phyloP scores from a whole-genome alignment of 495 filamentous ascomycete species.

The Neurospora sp. region DNA sequence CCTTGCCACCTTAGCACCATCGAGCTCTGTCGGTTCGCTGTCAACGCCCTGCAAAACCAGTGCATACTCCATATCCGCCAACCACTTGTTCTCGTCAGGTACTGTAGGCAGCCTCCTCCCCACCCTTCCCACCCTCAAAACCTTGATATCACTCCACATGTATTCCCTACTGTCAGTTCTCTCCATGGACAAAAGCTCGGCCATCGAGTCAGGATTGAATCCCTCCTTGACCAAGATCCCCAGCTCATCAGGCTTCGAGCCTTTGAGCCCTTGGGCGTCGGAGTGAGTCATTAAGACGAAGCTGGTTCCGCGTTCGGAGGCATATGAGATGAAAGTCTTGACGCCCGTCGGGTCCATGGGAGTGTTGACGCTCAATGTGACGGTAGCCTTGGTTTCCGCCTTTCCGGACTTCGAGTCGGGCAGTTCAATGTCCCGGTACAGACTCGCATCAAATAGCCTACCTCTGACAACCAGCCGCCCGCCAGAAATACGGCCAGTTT shows the following conservation, averaged over 20 bases:
- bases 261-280: not conserved
- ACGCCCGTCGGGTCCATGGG: not conserved
- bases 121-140: not conserved
- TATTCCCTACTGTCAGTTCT: not conserved
- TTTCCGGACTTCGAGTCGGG: not conserved
- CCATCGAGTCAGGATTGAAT: not conserved
- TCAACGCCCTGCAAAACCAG: not conserved
- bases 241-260: not conserved
- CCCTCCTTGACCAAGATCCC: not conserved
- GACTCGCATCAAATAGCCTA: not conserved
- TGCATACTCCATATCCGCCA: not conserved
- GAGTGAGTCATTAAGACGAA: not conserved
- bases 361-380: not conserved
- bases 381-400: not conserved
- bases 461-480: not conserved
- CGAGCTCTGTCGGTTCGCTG: not conserved
- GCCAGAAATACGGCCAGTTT: not conserved
- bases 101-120: not conserved
- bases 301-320: not conserved
- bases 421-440: not conserved
- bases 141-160: not conserved
- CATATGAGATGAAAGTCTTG: not conserved
- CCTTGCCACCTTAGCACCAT: not conserved
- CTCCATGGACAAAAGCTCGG: not conserved
- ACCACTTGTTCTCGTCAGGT: not conserved